Percentiles rank a stretch among this genome's conserved stretches.
Evolutionary conservation across 2,329 filamentous ascomycete genomes (phyloP).

Genomic region (Colletotrichum karsti): DNA sequence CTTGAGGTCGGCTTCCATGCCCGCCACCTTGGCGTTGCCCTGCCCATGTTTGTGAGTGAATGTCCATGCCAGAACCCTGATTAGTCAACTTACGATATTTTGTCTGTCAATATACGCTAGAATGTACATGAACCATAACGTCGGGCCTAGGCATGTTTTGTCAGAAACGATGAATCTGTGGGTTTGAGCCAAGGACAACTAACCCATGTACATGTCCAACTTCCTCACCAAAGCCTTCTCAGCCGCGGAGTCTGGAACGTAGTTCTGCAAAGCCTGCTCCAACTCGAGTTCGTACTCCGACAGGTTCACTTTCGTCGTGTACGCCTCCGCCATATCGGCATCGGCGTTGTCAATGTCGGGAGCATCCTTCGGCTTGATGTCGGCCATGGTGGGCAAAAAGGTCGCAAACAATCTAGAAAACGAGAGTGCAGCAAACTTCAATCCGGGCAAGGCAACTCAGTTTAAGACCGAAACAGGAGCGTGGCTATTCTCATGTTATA

Average conservation of each 20-base stretch:
- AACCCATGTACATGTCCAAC: slow-evolving; percentile 37
- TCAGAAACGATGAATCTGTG: neutral
- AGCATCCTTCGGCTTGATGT: slow-evolving; percentile 3
- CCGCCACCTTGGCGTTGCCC: slow-evolving; percentile 59
- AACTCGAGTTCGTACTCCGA: slow-evolving; percentile 8
- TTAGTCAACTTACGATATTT: slow-evolving; percentile 19
- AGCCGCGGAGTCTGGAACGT: slow-evolving; percentile 9
- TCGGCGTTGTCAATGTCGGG: too few species aligned
- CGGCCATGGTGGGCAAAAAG: neutral
- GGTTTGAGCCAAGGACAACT: neutral
- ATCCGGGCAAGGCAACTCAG: neutral
- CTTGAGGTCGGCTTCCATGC: slow-evolving; percentile 54
- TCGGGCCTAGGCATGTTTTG: slow-evolving; percentile 27
- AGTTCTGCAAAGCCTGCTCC: slow-evolving; percentile 3
- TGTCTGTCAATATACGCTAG: slow-evolving; percentile 38
- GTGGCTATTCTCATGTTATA: neutral
- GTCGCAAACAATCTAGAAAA: neutral
- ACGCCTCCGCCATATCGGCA: neutral
- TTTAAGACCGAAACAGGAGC: neutral
- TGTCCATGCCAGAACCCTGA: neutral
- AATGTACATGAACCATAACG: slow-evolving; percentile 40
- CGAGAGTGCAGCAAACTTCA: neutral
- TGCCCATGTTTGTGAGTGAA: neutral
- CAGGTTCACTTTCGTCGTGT: neutral
- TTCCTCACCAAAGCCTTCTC: slow-evolving; percentile 36